phyloP scores from a whole-genome alignment of 2,329 filamentous ascomycete species.

The Atkinsonella texensis region DNA sequence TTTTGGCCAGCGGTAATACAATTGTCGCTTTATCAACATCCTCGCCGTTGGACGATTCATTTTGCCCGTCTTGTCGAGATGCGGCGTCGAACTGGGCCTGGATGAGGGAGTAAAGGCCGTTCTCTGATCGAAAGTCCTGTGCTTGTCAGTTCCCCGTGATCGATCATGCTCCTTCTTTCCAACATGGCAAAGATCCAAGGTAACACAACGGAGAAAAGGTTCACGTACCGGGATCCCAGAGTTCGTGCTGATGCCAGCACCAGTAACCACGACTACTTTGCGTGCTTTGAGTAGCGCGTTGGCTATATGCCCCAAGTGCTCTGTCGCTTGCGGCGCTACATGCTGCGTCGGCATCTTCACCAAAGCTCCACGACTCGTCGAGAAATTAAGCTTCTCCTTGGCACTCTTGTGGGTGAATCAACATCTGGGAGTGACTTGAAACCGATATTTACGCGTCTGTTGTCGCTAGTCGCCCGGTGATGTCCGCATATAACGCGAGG shows the following conservation, averaged over 20 bases:
- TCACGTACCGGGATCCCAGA: conserved; percentile 56
- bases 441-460: neutral
- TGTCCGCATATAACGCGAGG: too few species aligned
- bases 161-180: neutral
- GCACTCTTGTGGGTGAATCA: neutral
- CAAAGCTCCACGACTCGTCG: neutral
- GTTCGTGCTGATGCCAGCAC: conserved; percentile 64
- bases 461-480: too few species aligned
- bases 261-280: conserved; percentile 61
- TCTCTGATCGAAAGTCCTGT: conserved; percentile 60
- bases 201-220: neutral
- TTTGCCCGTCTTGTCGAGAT: conserved; percentile 22
- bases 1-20: conserved; percentile 18
- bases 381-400: neutral
- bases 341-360: conserved; percentile 46
- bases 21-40: conserved; percentile 10
- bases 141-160: conserved; percentile 8
- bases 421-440: neutral
- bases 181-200: neutral
- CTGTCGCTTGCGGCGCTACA: conserved; percentile 37
- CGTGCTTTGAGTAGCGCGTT: conserved; percentile 50
- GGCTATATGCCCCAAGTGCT: conserved; percentile 52
- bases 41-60: conserved; percentile 15
- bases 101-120: conserved; percentile 61
- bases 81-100: conserved; percentile 53